A percentile compares a stretch with the other conserved stretches of the same genome.
Conservation (phyloP, 345 rosid genomes). For the Salix exigua region DNA sequence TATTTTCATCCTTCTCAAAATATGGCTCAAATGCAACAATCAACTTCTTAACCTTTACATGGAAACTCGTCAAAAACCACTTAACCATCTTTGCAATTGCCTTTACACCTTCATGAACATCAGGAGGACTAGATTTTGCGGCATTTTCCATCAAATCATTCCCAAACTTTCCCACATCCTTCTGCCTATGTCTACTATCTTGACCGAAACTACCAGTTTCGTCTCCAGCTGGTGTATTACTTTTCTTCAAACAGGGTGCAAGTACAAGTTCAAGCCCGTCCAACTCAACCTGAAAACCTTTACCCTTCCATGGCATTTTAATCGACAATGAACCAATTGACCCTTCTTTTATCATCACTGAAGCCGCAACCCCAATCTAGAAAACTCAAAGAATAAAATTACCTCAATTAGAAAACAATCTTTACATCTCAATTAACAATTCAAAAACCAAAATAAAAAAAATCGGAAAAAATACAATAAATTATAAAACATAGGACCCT, state of each 20-base stretch:
- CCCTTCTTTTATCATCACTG: conserved; percentile 78
- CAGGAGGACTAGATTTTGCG: conserved; percentile 35
- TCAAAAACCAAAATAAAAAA: no score
- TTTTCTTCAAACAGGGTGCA: conserved; percentile 40
- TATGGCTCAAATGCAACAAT: conserved; percentile 77
- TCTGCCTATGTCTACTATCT: conserved; percentile 29
- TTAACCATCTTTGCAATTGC: conserved; percentile 92
- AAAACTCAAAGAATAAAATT: conserved; percentile 6
- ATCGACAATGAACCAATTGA: conserved; percentile 77
- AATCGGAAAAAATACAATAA: no score
- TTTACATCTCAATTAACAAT: no score
- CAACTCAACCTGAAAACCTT: conserved; percentile 84
- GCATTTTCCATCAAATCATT: conserved; percentile 31
- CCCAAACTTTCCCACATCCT: not conserved
- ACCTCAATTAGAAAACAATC: no score
- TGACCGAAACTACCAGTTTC: conserved; percentile 20
- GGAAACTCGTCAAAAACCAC: conserved; percentile 82
- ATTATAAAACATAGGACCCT: no score
- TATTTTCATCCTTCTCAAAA: conserved; percentile 29
- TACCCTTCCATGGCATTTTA: conserved; percentile 76
- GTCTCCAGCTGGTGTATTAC: conserved; percentile 24
- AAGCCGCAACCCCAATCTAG: conserved; percentile 55
- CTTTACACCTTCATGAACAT: conserved; percentile 97
- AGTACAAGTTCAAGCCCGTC: conserved; percentile 86
- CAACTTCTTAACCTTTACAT: conserved; percentile 60